A percentile compares a stretch with the other conserved stretches of the same genome.
These are phyloP conservation scores for Mortierella sp. DNA, from an alignment of 371 early-diverging fungal species.

Conservation along the genomic window DNA sequence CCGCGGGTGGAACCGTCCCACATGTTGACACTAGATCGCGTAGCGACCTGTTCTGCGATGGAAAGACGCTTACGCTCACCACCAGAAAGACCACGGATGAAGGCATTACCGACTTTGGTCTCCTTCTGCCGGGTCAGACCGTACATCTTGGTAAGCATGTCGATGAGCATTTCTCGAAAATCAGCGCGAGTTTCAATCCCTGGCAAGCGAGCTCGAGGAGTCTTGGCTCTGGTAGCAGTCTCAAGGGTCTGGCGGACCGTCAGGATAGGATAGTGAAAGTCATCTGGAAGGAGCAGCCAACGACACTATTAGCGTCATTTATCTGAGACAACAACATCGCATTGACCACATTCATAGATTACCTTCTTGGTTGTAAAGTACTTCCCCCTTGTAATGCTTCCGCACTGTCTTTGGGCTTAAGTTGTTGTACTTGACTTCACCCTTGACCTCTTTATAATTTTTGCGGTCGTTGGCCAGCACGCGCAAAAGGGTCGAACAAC, in stretches of 20 bases:
- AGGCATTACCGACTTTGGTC: constrained; percentile 87
- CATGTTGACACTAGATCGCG: constrained; percentile 76
- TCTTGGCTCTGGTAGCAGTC: constrained; percentile 74
- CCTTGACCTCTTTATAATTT: constrained; percentile 65
- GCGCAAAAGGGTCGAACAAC: constrained; percentile 74
- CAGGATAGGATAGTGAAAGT: constrained; percentile 75
- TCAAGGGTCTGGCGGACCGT: constrained; percentile 75
- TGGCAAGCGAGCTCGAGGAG: constrained; percentile 65
- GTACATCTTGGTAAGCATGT: constrained; percentile 73
- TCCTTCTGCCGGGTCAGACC: constrained; percentile 80
- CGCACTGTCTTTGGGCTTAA: constrained; percentile 64
- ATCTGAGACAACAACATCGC: not conserved
- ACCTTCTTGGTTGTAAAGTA: constrained; percentile 73
- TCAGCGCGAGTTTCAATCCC: constrained; percentile 46
- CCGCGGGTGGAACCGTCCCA: constrained; percentile 93
- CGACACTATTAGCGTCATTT: no score
- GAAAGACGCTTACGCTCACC: constrained; percentile 91
- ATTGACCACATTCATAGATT: not conserved
- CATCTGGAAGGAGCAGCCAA: constrained; percentile 56
- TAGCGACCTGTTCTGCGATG: constrained; percentile 89
- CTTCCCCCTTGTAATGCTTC: constrained; percentile 68
- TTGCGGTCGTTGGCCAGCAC: constrained; percentile 73
- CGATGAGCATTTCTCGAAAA: constrained; percentile 61
- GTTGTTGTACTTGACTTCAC: constrained; percentile 70
- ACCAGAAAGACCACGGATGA: constrained; percentile 85